Base-by-base conservation (phyloP, 2,329 filamentous ascomycete species). In the Alternaria alternata region DNA sequence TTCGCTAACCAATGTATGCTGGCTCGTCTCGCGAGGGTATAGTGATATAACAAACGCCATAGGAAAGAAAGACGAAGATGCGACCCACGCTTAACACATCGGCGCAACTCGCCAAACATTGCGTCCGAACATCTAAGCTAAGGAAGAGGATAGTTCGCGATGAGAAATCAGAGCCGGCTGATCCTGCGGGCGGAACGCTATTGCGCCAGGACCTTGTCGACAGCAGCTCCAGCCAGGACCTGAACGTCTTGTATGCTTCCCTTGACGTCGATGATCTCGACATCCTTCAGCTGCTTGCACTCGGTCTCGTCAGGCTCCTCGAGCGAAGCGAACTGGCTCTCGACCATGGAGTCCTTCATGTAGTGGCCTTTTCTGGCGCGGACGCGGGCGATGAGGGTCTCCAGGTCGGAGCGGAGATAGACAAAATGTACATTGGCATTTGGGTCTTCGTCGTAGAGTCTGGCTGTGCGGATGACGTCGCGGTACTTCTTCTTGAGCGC, bases 401-500 rank as follows among this genome's bases (percentile, higher is more conserved):
- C 86, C 78, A 96, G 91, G 43, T 87, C 83, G 0, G 94, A 93
- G 66, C 90, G 86, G 39, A 99, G 89, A 81, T 94, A 99, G 69
- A 99, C 89, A 77, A 99, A 98, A 81, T 97, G 94, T 51, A 98
- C 80, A 22, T 72, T 74, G 44, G 83, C 76, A 20, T 80, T 73
- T 7, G 79, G 77, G 61, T 82, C 74, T 61, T 82, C 75, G 61
- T 82, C 78, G 67, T 83, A 80, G 66, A 83, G 80, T 7, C 79
- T 71, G n/a, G 82, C 83, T n/a, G 81, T 76, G 16, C 83, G 81
- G 57, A 85, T 80, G 54, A 83, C 81, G 67, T 99, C 95, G 70
- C 95, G 90, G 84, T 99, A 99, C 81, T 96, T 97, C 78, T 92
- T 91, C 85, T 98, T 98, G 54, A 99, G 86, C 1, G 94, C 95